Conservation (phyloP, 805 yeast genomes). For the Starmerella bacillaris region DNA sequence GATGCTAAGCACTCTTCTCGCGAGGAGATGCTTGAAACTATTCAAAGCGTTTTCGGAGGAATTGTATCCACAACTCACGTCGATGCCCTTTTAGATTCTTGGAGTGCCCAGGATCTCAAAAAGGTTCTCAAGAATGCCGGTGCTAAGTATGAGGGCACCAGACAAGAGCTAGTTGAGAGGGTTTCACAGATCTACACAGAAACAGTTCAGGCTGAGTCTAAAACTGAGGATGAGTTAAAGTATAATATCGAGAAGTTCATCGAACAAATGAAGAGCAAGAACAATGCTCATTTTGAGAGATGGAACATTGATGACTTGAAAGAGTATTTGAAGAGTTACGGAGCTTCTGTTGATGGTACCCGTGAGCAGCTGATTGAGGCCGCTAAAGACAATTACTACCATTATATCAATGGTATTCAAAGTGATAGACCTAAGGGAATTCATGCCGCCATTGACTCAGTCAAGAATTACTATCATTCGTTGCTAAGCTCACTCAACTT, state of each 20-base stretch:
- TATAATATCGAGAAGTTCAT: constrained; percentile 25
- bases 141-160: constrained; percentile 26
- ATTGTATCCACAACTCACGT: constrained; percentile 39
- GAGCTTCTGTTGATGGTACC: constrained; percentile 14
- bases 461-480: constrained; percentile 1
- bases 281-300: constrained; percentile 25
- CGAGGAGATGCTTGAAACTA: constrained; percentile 27
- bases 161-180: constrained; percentile 30
- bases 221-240: constrained; percentile 25
- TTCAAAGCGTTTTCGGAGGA: constrained; percentile 25
- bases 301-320: constrained; percentile 40
- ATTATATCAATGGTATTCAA: constrained; percentile 8
- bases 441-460: constrained; percentile 1
- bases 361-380: constrained; percentile 7
- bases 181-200: constrained; percentile 31
- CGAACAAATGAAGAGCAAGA: constrained; percentile 25
- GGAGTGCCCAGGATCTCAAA: constrained; percentile 35
- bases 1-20: constrained; percentile 18
- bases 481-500: constrained; percentile 1
- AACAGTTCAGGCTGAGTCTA: constrained; percentile 25
- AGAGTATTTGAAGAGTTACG: constrained; percentile 36
- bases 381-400: constrained; percentile 11
- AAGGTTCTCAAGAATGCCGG: constrained; percentile 34
- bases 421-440: constrained; percentile 5
- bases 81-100: constrained; percentile 21